These are phyloP conservation scores for Sinapis alba DNA, from an alignment of 441 rosid species.

Conservation along the genomic window DNA sequence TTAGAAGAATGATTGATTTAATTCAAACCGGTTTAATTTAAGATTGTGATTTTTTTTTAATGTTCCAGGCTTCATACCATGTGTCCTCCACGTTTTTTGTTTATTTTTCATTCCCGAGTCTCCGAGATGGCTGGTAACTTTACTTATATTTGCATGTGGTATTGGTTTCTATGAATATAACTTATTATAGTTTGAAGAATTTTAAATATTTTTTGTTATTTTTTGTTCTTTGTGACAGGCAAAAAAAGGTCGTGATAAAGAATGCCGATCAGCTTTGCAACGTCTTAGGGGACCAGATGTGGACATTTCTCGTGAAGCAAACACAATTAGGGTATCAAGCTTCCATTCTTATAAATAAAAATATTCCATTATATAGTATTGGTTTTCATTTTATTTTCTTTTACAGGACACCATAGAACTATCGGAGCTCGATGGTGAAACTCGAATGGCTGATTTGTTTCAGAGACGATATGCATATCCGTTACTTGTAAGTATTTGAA, in stretches of 20 bases:
- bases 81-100: slow-evolving; percentile 48
- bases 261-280: slow-evolving; percentile 48
- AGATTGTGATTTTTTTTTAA: not conserved
- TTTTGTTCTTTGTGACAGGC: slow-evolving; percentile 40
- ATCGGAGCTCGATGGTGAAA: slow-evolving; percentile 26
- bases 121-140: slow-evolving; percentile 71
- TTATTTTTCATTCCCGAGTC: slow-evolving; percentile 73
- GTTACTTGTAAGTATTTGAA: slow-evolving; percentile 32
- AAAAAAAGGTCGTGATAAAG: slow-evolving; percentile 50
- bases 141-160: not conserved
- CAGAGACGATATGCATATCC: slow-evolving; percentile 53
- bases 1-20: not conserved
- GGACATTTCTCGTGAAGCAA: slow-evolving; percentile 56
- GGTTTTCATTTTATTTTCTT: not conserved
- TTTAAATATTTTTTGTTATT: too few species aligned
- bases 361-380: not conserved
- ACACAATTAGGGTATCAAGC: slow-evolving; percentile 49
- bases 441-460: slow-evolving; percentile 37
- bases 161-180: not conserved
- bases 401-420: slow-evolving; percentile 32
- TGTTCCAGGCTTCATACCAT: slow-evolving; percentile 47
- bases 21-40: not conserved
- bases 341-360: not conserved
- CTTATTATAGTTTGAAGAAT: not conserved
- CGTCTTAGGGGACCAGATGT: slow-evolving; percentile 51